These are phyloP conservation scores for Magnaporthales sp. DNA, from an alignment of 2,329 filamentous ascomycete species.

Conservation along the genomic window DNA sequence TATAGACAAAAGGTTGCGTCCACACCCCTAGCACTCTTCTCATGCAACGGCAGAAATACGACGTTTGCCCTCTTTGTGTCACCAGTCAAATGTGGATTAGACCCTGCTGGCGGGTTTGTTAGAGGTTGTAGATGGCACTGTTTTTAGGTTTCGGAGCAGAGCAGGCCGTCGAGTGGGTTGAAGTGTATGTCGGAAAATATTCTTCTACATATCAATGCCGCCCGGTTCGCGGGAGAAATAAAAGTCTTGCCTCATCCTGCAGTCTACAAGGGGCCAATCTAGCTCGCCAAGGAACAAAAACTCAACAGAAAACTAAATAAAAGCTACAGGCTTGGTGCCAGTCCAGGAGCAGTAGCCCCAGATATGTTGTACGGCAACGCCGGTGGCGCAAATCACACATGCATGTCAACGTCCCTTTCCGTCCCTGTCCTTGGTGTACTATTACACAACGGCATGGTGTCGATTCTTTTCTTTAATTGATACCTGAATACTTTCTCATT, in stretches of 20 bases:
- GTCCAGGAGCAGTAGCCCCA: not conserved
- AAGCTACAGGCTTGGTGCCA: not conserved
- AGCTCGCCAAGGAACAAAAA: not conserved
- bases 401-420: not conserved
- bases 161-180: too few species aligned
- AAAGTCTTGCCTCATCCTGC: too few species aligned
- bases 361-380: not conserved
- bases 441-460: not conserved
- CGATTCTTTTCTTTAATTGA: not conserved
- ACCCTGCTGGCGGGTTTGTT: not conserved
- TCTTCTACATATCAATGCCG: not conserved
- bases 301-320: too few species aligned
- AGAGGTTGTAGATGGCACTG: not conserved
- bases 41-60: not conserved
- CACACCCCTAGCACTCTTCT: not conserved
- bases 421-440: not conserved
- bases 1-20: not conserved
- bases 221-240: too few species aligned
- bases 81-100: not conserved
- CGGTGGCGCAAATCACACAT: not conserved
- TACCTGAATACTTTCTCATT: not conserved
- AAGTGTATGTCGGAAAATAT: not conserved
- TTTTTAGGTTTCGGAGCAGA: not conserved
- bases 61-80: not conserved
- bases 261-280: not conserved